A percentile compares a stretch with the other conserved stretches of the same genome.
Conservation (phyloP, 441 rosid genomes). For the Populus trichocarpa region DNA sequence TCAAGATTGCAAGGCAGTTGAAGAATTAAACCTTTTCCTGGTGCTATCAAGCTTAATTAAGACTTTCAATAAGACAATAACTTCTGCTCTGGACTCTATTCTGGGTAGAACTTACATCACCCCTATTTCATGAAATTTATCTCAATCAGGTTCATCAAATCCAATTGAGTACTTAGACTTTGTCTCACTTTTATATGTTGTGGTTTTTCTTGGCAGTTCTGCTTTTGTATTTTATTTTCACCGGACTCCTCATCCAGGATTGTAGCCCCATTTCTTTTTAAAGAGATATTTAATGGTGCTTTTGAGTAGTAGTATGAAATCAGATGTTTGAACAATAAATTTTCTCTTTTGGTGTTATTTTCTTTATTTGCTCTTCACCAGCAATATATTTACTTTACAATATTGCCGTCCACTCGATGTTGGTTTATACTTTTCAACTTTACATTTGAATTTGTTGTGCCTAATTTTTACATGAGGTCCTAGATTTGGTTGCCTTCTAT, state of each 20-base stretch:
- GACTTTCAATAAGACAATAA: conserved; percentile 27
- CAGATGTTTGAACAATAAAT: not conserved
- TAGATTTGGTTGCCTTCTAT: not conserved
- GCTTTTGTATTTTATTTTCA: not conserved
- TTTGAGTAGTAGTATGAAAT: conserved; percentile 1
- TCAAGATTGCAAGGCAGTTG: conserved; percentile 73
- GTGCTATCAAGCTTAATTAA: conserved; percentile 1
- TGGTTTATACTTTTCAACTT: not conserved
- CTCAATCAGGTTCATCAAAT: conserved; percentile 3
- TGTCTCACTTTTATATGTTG: conserved; percentile 10
- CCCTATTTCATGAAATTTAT: conserved; percentile 5
- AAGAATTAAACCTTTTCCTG: conserved; percentile 34
- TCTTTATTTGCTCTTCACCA: not conserved
- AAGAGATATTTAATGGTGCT: conserved; percentile 7
- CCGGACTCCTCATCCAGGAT: not conserved
- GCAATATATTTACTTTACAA: not conserved
- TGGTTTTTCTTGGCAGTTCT: conserved; percentile 13
- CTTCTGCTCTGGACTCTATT: conserved; percentile 22
- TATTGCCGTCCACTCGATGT: not conserved
- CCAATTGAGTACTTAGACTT: not conserved
- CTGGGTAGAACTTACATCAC: conserved; percentile 15
- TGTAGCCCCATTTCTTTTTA: not conserved
- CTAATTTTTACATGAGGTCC: not conserved
- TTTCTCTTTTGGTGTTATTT: not conserved
- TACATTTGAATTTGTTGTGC: not conserved